These are phyloP conservation scores for Heliamphora exappendiculata DNA, from an alignment of 148 eudicot genomes.

Conservation along the genomic window DNA sequence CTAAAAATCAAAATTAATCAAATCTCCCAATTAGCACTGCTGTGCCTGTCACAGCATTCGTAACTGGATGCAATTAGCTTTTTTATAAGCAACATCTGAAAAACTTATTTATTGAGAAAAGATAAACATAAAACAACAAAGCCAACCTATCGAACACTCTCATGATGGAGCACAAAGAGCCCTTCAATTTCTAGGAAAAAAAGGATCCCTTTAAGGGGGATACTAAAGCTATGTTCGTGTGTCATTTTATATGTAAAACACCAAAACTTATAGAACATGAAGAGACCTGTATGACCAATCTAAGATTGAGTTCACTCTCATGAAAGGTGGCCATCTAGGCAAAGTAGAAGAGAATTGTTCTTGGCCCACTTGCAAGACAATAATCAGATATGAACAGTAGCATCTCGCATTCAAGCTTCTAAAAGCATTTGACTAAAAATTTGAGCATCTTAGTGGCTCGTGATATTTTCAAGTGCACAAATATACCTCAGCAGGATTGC, in stretches of 20 bases:
- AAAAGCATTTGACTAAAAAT: background rate
- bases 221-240: background rate
- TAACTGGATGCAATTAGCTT: background rate
- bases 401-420: slow-evolving; percentile 4
- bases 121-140: no score
- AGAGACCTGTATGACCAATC: slow-evolving; percentile 97
- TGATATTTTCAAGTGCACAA: background rate
- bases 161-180: no score
- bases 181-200: background rate
- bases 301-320: slow-evolving; percentile 96
- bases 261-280: slow-evolving; percentile 10
- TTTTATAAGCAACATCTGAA: no score
- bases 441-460: background rate
- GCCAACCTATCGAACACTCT: no score
- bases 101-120: background rate
- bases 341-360: slow-evolving; percentile 97
- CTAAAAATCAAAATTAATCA: slow-evolving; percentile 9
- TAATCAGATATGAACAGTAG: background rate
- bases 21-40: background rate
- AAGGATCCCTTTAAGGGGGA: background rate
- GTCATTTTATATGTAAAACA: background rate
- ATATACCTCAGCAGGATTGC: slow-evolving; percentile 92
- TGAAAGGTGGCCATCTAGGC: slow-evolving; percentile 97
- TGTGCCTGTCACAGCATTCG: background rate
- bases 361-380: slow-evolving; percentile 76